Conservation (phyloP, 2,329 filamentous ascomycete species). For the Colletotrichum simmondsii region DNA sequence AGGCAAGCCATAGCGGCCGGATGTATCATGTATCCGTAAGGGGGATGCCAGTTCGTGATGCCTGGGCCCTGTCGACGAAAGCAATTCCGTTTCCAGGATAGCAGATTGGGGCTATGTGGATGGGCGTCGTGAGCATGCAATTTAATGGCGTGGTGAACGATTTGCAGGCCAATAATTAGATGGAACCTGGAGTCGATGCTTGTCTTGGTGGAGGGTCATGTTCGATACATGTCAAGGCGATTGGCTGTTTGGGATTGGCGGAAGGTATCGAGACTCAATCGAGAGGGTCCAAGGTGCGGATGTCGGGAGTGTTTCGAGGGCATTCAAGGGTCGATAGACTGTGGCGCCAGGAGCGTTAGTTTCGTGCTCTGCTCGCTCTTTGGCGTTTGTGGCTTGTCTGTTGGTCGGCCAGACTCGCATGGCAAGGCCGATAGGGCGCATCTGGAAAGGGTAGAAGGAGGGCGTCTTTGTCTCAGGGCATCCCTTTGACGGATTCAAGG, state of each 20-base stretch:
- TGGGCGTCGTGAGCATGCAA: neutral
- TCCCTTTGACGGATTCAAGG: conserved; percentile 19
- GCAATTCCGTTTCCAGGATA: conserved; percentile 1
- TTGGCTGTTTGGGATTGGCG: neutral
- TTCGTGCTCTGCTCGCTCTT: conserved; percentile 23
- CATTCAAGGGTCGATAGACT: neutral
- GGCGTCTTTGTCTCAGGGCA: conserved; percentile 16
- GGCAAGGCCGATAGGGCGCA: conserved; percentile 17
- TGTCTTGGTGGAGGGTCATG: neutral
- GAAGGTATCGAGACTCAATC: neutral
- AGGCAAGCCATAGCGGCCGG: conserved; percentile 1
- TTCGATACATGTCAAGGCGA: neutral
- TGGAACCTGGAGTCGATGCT: neutral
- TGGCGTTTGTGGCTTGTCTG: conserved; percentile 20
- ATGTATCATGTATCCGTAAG: too few relatives aligned
- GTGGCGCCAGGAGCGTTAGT: conserved; percentile 2
- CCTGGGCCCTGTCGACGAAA: neutral
- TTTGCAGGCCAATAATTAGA: conserved; percentile 5
- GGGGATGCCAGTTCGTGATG: neutral
- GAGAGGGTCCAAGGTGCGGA: conserved; percentile 2
- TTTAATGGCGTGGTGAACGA: conserved; percentile 7
- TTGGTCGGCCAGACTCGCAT: conserved; percentile 15
- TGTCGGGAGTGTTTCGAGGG: conserved; percentile 10
- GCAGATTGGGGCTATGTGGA: neutral
- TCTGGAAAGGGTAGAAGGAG: conserved; percentile 4